Percentiles rank a stretch among this genome's conserved stretches.
Conservation (phyloP, 345 rosid genomes). For the Populus simonii region DNA sequence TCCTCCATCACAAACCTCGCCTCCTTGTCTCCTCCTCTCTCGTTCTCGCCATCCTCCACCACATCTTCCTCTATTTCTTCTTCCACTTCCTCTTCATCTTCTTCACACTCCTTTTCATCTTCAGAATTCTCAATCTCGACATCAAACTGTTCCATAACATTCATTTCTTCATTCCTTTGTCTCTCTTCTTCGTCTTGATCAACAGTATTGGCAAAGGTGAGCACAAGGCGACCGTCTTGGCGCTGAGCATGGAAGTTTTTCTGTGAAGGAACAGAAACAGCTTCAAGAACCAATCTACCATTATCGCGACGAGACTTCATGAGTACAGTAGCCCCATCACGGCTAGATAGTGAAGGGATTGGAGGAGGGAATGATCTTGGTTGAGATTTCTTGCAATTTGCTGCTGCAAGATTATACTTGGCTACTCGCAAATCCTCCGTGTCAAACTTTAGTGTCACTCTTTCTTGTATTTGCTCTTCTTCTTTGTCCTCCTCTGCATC, state of each 20-base stretch:
- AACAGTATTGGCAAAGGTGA: constrained; percentile 41
- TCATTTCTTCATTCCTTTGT: neutral
- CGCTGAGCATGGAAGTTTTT: constrained; percentile 73
- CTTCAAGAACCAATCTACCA: constrained; percentile 88
- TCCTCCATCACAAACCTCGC: constrained; percentile 24
- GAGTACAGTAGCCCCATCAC: constrained; percentile 50
- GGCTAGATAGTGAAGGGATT: constrained; percentile 55
- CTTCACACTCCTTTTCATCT: constrained; percentile 12
- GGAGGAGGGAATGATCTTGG: constrained; percentile 74
- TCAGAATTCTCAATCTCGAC: constrained; percentile 3
- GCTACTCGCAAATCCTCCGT: constrained; percentile 20
- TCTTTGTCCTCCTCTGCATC: constrained; percentile 45
- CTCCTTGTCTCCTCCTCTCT: constrained; percentile 9
- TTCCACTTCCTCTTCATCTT: constrained; percentile 27
- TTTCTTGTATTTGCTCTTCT: constrained; percentile 18
- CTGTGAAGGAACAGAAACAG: constrained; percentile 67
- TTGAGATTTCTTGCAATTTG: constrained; percentile 22
- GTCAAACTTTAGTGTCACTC: constrained; percentile 11
- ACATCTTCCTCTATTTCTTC: constrained; percentile 21
- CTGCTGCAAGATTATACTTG: constrained; percentile 14
- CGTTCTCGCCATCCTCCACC: constrained; percentile 8
- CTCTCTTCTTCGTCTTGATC: constrained; percentile 17
- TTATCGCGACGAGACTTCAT: constrained; percentile 75
- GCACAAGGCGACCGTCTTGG: constrained; percentile 85
- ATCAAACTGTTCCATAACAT: constrained; percentile 15